Conservation (phyloP, 2,329 filamentous ascomycete species). For the Sphaerulina vaccinii region DNA sequence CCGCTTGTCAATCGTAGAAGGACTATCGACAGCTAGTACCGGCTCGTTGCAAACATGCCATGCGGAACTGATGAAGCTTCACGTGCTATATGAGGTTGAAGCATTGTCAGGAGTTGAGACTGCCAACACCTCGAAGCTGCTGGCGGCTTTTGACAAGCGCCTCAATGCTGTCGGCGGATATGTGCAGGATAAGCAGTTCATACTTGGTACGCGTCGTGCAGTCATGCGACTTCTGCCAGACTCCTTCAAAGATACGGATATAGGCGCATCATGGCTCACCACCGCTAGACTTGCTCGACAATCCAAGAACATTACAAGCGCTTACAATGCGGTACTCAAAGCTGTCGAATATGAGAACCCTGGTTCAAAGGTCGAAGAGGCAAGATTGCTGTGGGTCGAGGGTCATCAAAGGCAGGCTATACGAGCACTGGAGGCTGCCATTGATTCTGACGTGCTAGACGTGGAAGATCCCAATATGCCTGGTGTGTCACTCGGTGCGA, state of each 20-base stretch:
- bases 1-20: conserved; percentile 67
- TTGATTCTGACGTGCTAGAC: conserved; percentile 73
- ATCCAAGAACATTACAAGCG: conserved; percentile 76
- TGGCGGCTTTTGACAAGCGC: conserved; percentile 52
- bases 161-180: conserved; percentile 88
- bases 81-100: conserved; percentile 85
- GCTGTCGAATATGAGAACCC: conserved; percentile 81
- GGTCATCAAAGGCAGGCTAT: conserved; percentile 94
- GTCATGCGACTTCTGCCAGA: conserved; percentile 58
- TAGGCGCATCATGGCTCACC: conserved; percentile 80
- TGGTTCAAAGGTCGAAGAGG: conserved; percentile 90
- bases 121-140: conserved; percentile 10
- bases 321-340: conserved; percentile 90
- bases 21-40: conserved; percentile 73
- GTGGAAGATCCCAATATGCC: conserved; percentile 20
- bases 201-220: conserved; percentile 81
- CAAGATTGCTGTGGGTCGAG: conserved; percentile 87
- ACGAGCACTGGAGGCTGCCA: conserved; percentile 82
- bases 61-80: conserved; percentile 78
- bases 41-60: conserved; percentile 81
- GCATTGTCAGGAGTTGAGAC: conserved; percentile 57
- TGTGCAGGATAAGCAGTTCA: conserved; percentile 87
- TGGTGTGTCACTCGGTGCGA: conserved; percentile 5
- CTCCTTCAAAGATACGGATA: conserved; percentile 65
- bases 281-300: conserved; percentile 86